These are phyloP conservation scores for Warburgia ugandensis DNA, from an alignment of 164 flowering plant genomes.

Conservation along the genomic window DNA sequence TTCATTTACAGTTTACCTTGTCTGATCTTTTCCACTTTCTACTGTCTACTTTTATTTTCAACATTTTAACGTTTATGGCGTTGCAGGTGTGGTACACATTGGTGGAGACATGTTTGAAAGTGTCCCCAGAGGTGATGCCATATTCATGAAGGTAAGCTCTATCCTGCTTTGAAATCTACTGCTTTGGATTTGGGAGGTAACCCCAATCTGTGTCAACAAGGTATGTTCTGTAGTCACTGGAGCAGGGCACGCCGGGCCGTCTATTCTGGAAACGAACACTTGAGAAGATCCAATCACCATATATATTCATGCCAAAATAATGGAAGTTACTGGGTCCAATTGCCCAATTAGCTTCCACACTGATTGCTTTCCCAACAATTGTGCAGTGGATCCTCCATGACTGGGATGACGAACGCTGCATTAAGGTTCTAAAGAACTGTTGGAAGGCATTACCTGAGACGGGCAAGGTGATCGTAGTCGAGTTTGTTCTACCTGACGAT, in stretches of 20 bases:
- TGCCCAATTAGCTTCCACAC: too few species aligned
- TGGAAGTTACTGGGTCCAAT: too few species aligned
- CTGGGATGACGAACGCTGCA: conserved; percentile 28
- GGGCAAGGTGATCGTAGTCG: conserved; percentile 33
- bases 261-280: too few species aligned
- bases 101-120: conserved; percentile 86
- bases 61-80: not conserved
- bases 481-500: conserved; percentile 17
- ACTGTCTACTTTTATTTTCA: not conserved
- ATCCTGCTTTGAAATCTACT: not conserved
- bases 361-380: too few species aligned
- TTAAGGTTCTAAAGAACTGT: conserved; percentile 27
- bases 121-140: conserved; percentile 76
- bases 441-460: conserved; percentile 19
- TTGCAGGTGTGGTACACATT: conserved; percentile 66
- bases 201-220: not conserved
- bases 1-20: too few species aligned
- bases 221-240: not conserved
- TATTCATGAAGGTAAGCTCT: conserved; percentile 76
- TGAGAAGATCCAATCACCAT: too few species aligned
- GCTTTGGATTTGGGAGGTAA: not conserved
- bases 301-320: too few species aligned
- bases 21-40: too few species aligned
- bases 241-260: too few species aligned
- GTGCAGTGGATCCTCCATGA: conserved; percentile 15